Base-by-base conservation (phyloP, 1,284 basidiomycete species). In the Gomphus sp. region DNA sequence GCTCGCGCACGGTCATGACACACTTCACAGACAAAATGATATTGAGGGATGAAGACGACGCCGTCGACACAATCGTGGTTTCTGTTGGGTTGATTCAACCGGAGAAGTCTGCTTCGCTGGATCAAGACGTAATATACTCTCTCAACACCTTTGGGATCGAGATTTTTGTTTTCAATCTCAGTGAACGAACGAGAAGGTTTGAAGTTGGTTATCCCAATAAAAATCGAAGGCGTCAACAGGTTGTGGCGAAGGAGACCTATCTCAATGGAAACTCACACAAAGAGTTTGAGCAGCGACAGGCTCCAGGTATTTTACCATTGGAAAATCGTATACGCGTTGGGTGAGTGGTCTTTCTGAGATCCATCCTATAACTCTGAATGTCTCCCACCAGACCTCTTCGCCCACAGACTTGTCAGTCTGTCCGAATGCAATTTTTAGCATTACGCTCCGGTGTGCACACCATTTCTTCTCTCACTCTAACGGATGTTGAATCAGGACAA, bases 151-250 rank as follows among this genome's bases (percentile, higher is more conserved):
- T 95, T 70, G 85, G 82, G 45, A 71, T 94, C 63, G 91, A 95
- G 65, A 86, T 94, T 5, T 94, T 94, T 66, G 89, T 94, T 54
- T 91, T 89, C 68, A 95, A 94, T 67, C 85, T 86, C 69, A 87
- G 84, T n/a, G 76, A 82, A 53, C 83, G 85, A 76, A 84, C 85
- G 54, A 75, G 89, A 61, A 71, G 90, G 61, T 90, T 93, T 65
- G 88, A 91, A 69, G 76, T 93, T 31, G 82, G 79, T 25, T 85
- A 82, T 67, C 87, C 87, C 1, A 77, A 82, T 62, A 68, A 72
- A 58, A 70, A 78, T 56, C 72, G 77, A 60, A 71, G 74, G 60
- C 68, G 76, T 63, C 28, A 49, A 22, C 34, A 59, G n/a, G 60
- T 55, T 14, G 36, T 22, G 49, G 49, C 9, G 22, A 43, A n/a